A percentile compares a stretch with the other conserved stretches of the same genome.
phyloP scores from a whole-genome alignment of 352 stramenopile species.

The Plasmopara halstedii region DNA sequence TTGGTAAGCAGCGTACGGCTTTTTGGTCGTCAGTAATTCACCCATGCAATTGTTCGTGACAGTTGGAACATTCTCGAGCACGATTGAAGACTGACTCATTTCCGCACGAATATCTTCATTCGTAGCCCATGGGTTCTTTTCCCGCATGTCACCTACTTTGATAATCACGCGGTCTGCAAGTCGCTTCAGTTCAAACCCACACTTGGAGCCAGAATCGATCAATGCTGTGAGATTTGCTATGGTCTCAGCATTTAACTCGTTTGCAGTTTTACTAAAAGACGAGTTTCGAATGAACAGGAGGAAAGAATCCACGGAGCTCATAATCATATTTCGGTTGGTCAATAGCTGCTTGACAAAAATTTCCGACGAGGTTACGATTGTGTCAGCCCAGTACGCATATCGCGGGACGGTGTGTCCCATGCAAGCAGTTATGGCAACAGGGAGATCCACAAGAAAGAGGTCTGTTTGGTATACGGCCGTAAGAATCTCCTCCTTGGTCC shows the following conservation, averaged over 20 bases:
- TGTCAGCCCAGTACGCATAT: conserved; percentile 20
- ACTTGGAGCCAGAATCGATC: conserved; percentile 30
- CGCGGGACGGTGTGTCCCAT: conserved; percentile 25
- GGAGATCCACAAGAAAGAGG: conserved; percentile 45
- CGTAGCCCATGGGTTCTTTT: conserved; percentile 7
- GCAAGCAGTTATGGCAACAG: conserved; percentile 40
- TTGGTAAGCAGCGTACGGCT: conserved; percentile 26
- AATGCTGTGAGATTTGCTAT: conserved; percentile 24
- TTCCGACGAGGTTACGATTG: conserved; percentile 26
- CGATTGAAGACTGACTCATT: conserved; percentile 33
- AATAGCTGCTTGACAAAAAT: conserved; percentile 32
- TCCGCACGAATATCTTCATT: conserved; percentile 34
- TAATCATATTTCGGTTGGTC: conserved; percentile 32
- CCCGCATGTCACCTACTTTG: conserved; percentile 34
- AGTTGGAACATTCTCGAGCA: conserved; percentile 36
- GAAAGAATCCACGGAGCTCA: conserved; percentile 27
- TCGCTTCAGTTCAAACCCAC: conserved; percentile 35
- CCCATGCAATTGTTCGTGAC: conserved; percentile 39
- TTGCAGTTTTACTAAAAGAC: conserved; percentile 11
- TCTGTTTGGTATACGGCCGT: conserved; percentile 45
- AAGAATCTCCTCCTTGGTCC: conserved; percentile 42
- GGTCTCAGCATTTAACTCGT: conserved; percentile 18
- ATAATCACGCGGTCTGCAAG: conserved; percentile 38
- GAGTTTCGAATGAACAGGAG: conserved; percentile 24
- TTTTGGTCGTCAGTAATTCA: conserved; percentile 23